Evolutionary conservation across 192 early-diverging fungal genomes (phyloP).

Genomic region (Martensiomyces pterosporus): DNA sequence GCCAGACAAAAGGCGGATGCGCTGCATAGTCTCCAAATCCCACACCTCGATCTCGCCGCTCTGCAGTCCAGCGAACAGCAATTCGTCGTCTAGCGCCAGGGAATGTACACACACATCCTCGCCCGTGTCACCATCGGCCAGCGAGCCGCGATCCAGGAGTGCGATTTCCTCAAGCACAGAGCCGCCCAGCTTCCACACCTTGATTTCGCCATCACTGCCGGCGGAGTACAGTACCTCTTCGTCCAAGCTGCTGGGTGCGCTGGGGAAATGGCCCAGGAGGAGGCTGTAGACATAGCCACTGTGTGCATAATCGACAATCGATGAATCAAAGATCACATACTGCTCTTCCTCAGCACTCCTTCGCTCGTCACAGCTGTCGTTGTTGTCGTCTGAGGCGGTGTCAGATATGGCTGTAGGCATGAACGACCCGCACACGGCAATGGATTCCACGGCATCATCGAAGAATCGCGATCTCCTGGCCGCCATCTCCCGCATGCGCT

Average conservation of each 20-base stretch:
- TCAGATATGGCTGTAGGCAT: conserved; percentile 1
- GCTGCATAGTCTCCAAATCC: conserved; percentile 67
- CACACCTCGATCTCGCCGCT: conserved; percentile 70
- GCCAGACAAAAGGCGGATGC: conserved; percentile 34
- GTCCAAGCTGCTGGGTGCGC: conserved; percentile 28
- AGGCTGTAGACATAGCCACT: conserved; percentile 71
- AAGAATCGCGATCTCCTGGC: conserved; percentile 37
- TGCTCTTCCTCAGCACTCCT: conserved; percentile 26
- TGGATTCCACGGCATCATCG: conserved; percentile 13
- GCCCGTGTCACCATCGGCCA: conserved; percentile 10
- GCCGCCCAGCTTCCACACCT: conserved; percentile 41
- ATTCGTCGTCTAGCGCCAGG: conserved; percentile 63
- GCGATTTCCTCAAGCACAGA: conserved; percentile 19
- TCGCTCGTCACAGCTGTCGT: no score
- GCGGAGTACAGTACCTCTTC: conserved; percentile 40
- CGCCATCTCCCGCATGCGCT: conserved; percentile 9
- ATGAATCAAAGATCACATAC: conserved; percentile 57
- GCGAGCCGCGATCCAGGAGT: conserved; percentile 20
- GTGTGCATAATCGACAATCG: conserved; percentile 60
- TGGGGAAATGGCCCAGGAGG: conserved; percentile 51
- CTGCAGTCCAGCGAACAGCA: conserved; percentile 71
- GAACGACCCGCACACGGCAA: conserved; percentile 19
- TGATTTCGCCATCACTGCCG: conserved; percentile 67
- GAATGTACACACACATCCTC: conserved; percentile 55
- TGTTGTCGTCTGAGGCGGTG: conserved; percentile 8